These are phyloP conservation scores for Citrullus mucosospermus DNA, from an alignment of 306 rosid species.

Conservation along the genomic window DNA sequence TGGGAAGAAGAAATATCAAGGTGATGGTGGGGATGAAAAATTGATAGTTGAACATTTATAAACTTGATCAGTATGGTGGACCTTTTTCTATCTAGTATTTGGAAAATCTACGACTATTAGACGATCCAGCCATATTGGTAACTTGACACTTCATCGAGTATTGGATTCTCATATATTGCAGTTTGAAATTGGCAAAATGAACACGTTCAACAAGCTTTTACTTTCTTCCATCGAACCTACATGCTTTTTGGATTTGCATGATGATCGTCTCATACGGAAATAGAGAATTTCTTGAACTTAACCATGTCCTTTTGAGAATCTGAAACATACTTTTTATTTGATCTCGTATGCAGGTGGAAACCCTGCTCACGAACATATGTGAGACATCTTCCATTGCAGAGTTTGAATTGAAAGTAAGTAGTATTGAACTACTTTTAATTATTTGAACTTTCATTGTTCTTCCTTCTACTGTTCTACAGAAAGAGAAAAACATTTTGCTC, in stretches of 20 bases:
- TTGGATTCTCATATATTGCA: not conserved
- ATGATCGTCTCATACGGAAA: not conserved
- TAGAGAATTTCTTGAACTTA: not conserved
- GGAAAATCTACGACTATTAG: not conserved
- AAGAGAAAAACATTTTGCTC: not conserved
- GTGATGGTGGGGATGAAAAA: not conserved
- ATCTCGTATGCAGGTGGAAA: conserved; percentile 50
- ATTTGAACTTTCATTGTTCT: not conserved
- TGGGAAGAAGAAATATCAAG: not conserved
- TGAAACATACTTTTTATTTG: conserved; percentile 5
- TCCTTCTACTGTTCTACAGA: conserved; percentile 6
- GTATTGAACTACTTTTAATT: not conserved
- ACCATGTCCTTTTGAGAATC: not conserved
- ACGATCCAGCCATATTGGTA: not conserved
- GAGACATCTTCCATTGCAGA: conserved; percentile 60
- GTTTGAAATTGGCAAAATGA: not conserved
- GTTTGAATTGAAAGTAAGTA: conserved; percentile 60
- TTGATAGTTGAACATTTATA: not conserved
- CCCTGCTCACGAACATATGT: conserved; percentile 53
- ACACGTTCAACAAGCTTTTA: not conserved
- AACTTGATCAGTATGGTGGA: not conserved
- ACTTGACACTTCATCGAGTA: not conserved
- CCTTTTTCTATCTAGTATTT: not conserved
- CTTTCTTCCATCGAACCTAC: not conserved
- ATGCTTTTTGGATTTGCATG: not conserved